Conservation (phyloP, 768 basidiomycete genomes). For the Cystobasidiopsis lactophilus region DNA sequence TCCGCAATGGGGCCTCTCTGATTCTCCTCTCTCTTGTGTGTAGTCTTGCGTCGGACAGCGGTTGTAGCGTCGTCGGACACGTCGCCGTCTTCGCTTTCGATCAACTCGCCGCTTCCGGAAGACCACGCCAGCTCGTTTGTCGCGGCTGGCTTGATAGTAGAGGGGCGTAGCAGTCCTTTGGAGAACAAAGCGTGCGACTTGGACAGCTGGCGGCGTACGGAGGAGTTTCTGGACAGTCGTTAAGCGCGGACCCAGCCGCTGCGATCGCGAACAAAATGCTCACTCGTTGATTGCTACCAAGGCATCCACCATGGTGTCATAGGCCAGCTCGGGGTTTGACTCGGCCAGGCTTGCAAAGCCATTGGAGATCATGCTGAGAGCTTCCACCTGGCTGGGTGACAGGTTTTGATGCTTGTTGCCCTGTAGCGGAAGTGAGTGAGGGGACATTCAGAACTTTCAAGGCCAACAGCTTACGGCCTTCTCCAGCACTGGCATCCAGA, state of each 20-base stretch:
- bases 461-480: not conserved
- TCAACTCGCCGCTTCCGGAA: constrained; percentile 3
- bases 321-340: constrained; percentile 62
- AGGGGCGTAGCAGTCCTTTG: constrained; percentile 43
- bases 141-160: constrained; percentile 68
- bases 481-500: constrained; percentile 29
- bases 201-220: constrained; percentile 62
- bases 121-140: no score
- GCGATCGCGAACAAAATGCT: constrained; percentile 23
- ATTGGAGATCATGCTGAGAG: constrained; percentile 64
- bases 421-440: no score
- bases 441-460: no score
- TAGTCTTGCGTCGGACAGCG: no score
- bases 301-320: constrained; percentile 70
- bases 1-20: constrained; percentile 66
- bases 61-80: constrained; percentile 6
- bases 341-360: constrained; percentile 73
- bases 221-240: constrained; percentile 40
- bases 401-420: not conserved
- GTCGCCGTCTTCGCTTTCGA: constrained; percentile 12
- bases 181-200: constrained; percentile 54
- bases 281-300: constrained; percentile 79
- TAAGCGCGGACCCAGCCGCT: not conserved
- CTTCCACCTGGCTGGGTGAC: constrained; percentile 60
- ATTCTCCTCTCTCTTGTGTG: constrained; percentile 21